A percentile compares a stretch with the other conserved stretches of the same genome.
Evolutionary conservation across 768 basidiomycete genomes (phyloP).

Genomic region (Amanita pseudoporphyria): DNA sequence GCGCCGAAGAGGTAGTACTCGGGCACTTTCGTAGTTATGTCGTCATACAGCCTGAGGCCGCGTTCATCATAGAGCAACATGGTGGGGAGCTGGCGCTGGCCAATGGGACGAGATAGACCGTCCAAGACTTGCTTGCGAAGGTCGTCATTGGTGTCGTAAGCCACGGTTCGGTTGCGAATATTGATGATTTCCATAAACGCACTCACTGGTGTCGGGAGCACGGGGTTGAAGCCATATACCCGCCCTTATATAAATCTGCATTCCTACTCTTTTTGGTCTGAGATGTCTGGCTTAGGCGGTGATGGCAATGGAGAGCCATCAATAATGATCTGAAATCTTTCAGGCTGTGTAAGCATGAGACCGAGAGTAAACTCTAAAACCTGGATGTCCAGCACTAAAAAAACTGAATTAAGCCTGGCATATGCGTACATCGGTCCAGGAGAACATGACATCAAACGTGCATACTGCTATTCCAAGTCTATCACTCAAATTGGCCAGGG

Average conservation of each 20-base stretch:
- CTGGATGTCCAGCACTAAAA: no score
- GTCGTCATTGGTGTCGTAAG: slow-evolving; percentile 22
- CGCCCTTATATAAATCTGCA: background rate
- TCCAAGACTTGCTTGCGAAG: slow-evolving; percentile 37
- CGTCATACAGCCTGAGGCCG: slow-evolving; percentile 81
- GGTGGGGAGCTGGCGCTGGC: slow-evolving; percentile 65
- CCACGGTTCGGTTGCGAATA: slow-evolving; percentile 28
- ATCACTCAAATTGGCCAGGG: no score
- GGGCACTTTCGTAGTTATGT: slow-evolving; percentile 64
- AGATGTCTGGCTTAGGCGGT: no score
- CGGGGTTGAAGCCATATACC: background rate
- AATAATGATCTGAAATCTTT: no score
- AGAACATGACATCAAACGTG: no score
- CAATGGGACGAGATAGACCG: slow-evolving; percentile 45
- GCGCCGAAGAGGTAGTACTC: slow-evolving; percentile 90
- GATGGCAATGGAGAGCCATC: no score
- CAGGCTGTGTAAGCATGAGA: no score
- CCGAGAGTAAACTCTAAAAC: no score
- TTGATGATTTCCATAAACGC: slow-evolving; percentile 45
- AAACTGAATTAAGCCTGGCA: no score
- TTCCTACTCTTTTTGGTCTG: no score
- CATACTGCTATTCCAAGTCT: no score
- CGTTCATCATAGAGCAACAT: slow-evolving; percentile 79
- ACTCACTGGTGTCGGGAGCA: background rate
- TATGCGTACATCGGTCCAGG: no score